Evolutionary conservation across 1,284 basidiomycete species (phyloP).

Genomic region (Microbotryomycetes sp.): DNA sequence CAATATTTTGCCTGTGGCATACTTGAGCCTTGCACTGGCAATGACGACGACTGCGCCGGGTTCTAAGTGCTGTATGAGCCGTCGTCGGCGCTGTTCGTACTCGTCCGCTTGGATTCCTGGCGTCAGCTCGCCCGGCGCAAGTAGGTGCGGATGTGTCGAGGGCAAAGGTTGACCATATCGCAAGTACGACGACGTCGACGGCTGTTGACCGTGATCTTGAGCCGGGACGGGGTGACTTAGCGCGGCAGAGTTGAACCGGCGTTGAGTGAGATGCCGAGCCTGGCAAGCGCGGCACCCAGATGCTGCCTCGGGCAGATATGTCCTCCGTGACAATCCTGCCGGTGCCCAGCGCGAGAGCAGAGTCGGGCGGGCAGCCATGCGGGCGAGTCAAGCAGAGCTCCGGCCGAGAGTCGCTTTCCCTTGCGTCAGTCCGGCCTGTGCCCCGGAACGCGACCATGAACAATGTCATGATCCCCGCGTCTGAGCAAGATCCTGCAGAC

Average conservation of each 20-base stretch:
- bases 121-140: slow-evolving; percentile 63
- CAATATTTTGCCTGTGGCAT: slow-evolving; percentile 70
- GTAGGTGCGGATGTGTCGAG: slow-evolving; percentile 71
- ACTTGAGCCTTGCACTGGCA: slow-evolving; percentile 71
- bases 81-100: slow-evolving; percentile 68
- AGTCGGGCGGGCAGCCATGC: no score
- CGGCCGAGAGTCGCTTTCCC: no score
- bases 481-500: slow-evolving; percentile 30
- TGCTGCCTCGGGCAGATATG: no score
- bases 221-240: background rate
- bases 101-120: slow-evolving; percentile 75
- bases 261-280: background rate
- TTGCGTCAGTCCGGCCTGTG: no score
- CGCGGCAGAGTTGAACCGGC: background rate
- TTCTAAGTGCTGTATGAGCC: slow-evolving; percentile 69
- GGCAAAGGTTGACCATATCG: slow-evolving; percentile 66
- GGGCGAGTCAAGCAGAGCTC: no score
- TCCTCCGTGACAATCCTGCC: no score
- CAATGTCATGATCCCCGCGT: slow-evolving; percentile 31
- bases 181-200: background rate
- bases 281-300: no score
- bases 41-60: slow-evolving; percentile 70
- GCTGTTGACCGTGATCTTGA: background rate
- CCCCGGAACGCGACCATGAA: slow-evolving; percentile 21
- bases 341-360: no score